These are phyloP conservation scores for Dactylella cylindrospora DNA, from an alignment of 2,329 filamentous ascomycete genomes.

Conservation along the genomic window DNA sequence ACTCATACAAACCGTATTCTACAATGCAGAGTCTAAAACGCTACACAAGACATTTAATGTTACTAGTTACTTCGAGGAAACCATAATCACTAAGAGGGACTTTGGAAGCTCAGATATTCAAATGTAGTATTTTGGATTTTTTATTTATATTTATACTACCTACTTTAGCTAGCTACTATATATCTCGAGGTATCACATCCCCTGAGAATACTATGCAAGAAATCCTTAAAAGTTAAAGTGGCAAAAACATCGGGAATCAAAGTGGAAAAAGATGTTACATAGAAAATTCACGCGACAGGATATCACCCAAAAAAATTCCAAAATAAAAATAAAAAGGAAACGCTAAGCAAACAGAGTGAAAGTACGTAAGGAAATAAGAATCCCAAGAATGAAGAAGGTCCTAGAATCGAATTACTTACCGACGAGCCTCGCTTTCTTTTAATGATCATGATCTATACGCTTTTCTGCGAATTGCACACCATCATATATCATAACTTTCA, in stretches of 20 bases:
- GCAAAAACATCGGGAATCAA: too few relatives aligned
- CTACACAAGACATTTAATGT: too few relatives aligned
- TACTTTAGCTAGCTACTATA: too few relatives aligned
- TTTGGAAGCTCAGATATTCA: too few relatives aligned
- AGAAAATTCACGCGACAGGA: conserved; percentile 12
- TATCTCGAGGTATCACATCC: too few relatives aligned
- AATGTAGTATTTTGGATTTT: too few relatives aligned
- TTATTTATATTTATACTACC: too few relatives aligned
- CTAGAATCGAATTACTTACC: conserved; percentile 17
- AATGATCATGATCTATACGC: conserved; percentile 33
- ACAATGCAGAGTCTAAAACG: too few relatives aligned
- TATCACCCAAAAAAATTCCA: conserved; percentile 17
- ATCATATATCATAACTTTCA: conserved; percentile 12
- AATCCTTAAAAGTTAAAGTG: conserved; percentile 2
- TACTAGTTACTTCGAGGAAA: too few relatives aligned
- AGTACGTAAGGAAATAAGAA: conserved; percentile 2
- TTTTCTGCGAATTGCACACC: conserved; percentile 3
- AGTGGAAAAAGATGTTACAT: conserved; percentile 20
- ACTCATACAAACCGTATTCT: too few relatives aligned
- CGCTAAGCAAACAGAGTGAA: not conserved
- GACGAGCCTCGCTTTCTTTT: conserved; percentile 7
- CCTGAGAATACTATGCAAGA: too few relatives aligned
- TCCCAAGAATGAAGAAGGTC: not conserved
- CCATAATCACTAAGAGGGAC: too few relatives aligned
- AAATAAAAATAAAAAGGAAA: conserved; percentile 3